Evolutionary conservation across 2,329 filamentous ascomycete species (phyloP).

Genomic region (Xylaria digitata): DNA sequence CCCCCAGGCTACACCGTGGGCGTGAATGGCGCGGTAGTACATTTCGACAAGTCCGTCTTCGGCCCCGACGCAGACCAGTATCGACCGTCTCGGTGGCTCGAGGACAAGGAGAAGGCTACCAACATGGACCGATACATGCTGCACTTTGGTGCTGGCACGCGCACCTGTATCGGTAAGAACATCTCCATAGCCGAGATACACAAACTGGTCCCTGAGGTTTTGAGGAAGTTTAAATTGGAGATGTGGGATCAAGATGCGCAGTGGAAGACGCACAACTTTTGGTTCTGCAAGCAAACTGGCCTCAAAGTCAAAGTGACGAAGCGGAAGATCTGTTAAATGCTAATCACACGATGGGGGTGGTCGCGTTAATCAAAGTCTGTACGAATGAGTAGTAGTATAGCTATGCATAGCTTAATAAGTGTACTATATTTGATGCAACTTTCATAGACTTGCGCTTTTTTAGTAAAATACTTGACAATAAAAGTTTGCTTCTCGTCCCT

Average conservation of each 20-base stretch:
- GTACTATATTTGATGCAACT: neutral
- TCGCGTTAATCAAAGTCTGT: neutral
- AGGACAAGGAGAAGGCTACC: slow-evolving; percentile 27
- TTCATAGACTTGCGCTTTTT: slow-evolving; percentile 2
- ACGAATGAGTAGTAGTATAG: slow-evolving; percentile 3
- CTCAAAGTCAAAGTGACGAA: slow-evolving; percentile 23
- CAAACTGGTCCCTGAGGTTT: slow-evolving; percentile 40
- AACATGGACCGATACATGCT: slow-evolving; percentile 40
- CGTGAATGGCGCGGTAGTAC: slow-evolving; percentile 46
- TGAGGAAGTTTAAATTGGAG: slow-evolving; percentile 36
- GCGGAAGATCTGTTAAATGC: slow-evolving; percentile 17
- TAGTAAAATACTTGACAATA: neutral
- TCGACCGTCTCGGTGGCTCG: slow-evolving; percentile 36
- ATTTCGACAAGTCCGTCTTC: slow-evolving; percentile 37
- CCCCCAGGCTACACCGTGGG: slow-evolving; percentile 44
- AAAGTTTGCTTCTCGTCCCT: too few species aligned
- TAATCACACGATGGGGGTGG: neutral
- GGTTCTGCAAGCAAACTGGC: slow-evolving; percentile 40
- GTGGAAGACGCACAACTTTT: slow-evolving; percentile 37
- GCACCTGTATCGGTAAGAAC: slow-evolving; percentile 59
- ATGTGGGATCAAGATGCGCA: slow-evolving; percentile 31
- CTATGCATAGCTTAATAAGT: slow-evolving; percentile 5
- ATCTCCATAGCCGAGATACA: slow-evolving; percentile 39
- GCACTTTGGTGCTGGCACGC: slow-evolving; percentile 62
- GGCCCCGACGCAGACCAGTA: slow-evolving; percentile 36